These are phyloP conservation scores for Aciculosporium take DNA, from an alignment of 2,329 filamentous ascomycete genomes.

Conservation along the genomic window DNA sequence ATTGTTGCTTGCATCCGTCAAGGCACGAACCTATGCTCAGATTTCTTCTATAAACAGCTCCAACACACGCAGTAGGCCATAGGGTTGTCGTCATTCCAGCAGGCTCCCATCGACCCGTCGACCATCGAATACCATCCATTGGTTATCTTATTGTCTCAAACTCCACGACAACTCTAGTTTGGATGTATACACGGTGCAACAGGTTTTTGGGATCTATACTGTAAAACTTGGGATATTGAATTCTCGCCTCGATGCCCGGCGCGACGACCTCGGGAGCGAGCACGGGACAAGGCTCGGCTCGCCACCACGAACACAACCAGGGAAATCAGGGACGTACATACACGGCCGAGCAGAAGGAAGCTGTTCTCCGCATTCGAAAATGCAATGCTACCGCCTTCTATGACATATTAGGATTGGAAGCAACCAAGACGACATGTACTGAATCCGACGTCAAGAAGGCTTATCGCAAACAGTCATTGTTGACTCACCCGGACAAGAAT, in stretches of 20 bases:
- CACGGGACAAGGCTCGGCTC: conserved; percentile 27
- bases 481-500: conserved; percentile 99
- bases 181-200: background rate
- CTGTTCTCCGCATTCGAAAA: conserved; percentile 74
- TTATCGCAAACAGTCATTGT: conserved; percentile 81
- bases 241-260: conserved; percentile 21
- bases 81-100: background rate
- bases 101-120: background rate
- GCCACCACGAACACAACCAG: conserved; percentile 55
- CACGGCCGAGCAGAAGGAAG: conserved; percentile 81
- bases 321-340: conserved; percentile 63
- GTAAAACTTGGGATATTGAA: background rate
- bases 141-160: background rate
- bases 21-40: background rate
- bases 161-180: background rate
- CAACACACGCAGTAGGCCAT: background rate
- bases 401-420: conserved; percentile 71
- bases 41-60: too few relatives aligned
- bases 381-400: conserved; percentile 85
- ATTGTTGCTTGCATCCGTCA: background rate
- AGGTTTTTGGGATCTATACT: background rate
- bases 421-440: conserved; percentile 47
- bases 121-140: background rate
- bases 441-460: conserved; percentile 94
- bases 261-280: conserved; percentile 42